Evolutionary conservation across 805 yeast species (phyloP).

Genomic region (Pichia cabralensis): DNA sequence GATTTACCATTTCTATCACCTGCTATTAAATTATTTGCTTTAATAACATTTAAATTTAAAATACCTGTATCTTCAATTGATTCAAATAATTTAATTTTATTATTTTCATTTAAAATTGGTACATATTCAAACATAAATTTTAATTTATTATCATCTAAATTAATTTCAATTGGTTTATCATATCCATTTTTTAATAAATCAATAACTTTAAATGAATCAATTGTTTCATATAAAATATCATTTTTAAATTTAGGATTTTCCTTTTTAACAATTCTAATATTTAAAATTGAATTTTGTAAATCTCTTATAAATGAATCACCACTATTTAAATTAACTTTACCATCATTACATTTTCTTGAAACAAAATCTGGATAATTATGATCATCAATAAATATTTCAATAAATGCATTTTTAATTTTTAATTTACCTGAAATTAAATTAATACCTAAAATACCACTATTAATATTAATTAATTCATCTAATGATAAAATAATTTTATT

Average conservation of each 20-base stretch:
- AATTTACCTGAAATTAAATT: slow-evolving; percentile 43
- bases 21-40: slow-evolving; percentile 43
- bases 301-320: slow-evolving; percentile 64
- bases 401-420: slow-evolving; percentile 34
- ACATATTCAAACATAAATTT: slow-evolving; percentile 46
- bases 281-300: slow-evolving; percentile 46
- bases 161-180: slow-evolving; percentile 35
- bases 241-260: slow-evolving; percentile 35
- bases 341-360: slow-evolving; percentile 39
- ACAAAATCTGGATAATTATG: slow-evolving; percentile 47
- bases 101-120: slow-evolving; percentile 43
- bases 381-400: slow-evolving; percentile 61
- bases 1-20: slow-evolving; percentile 70
- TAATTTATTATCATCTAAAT: slow-evolving; percentile 30
- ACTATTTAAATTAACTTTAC: slow-evolving; percentile 33
- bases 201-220: slow-evolving; percentile 37
- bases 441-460: slow-evolving; percentile 55
- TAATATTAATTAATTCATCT: slow-evolving; percentile 41
- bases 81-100: slow-evolving; percentile 36
- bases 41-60: slow-evolving; percentile 43
- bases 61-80: slow-evolving; percentile 61
- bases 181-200: slow-evolving; percentile 45
- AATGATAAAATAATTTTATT: slow-evolving; percentile 38
- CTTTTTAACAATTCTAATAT: slow-evolving; percentile 48
- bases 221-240: slow-evolving; percentile 46